These are phyloP conservation scores for Litsea cubeba DNA, from an alignment of 164 flowering plant genomes.

Conservation along the genomic window DNA sequence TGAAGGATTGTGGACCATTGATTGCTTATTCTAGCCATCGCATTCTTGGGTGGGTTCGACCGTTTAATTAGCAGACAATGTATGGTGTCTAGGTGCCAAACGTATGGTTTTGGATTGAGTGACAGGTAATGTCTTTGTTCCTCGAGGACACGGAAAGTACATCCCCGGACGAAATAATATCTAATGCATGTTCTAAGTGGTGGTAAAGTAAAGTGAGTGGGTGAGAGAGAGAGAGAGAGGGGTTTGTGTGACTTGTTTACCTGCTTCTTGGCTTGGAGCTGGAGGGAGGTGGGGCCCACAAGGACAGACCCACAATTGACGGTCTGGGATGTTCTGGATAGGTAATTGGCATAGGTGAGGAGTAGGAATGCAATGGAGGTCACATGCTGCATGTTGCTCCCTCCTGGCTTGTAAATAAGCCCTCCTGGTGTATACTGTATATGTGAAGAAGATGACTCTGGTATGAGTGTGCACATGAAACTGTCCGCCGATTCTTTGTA, in stretches of 20 bases:
- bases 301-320: constrained; percentile 57
- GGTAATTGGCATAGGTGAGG: constrained; percentile 75
- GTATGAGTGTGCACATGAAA: constrained; percentile 85
- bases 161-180: too few relatives aligned
- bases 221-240: neutral
- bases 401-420: constrained; percentile 83
- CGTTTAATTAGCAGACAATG: too few relatives aligned
- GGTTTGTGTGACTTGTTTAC: constrained; percentile 4
- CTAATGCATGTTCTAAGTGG: too few relatives aligned
- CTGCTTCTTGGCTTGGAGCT: constrained; percentile 51
- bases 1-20: too few relatives aligned
- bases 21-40: too few relatives aligned
- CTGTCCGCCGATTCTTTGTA: constrained; percentile 86
- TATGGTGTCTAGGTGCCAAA: too few relatives aligned
- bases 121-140: too few relatives aligned
- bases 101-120: too few relatives aligned
- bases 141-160: too few relatives aligned
- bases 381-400: constrained; percentile 89
- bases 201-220: neutral
- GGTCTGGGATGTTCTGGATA: constrained; percentile 46
- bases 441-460: constrained; percentile 71
- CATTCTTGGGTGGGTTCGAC: too few relatives aligned
- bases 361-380: constrained; percentile 85
- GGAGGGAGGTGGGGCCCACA: constrained; percentile 51
- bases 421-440: constrained; percentile 85